Evolutionary conservation across 805 yeast species (phyloP).

Genomic region (Yarrowia hollandica): DNA sequence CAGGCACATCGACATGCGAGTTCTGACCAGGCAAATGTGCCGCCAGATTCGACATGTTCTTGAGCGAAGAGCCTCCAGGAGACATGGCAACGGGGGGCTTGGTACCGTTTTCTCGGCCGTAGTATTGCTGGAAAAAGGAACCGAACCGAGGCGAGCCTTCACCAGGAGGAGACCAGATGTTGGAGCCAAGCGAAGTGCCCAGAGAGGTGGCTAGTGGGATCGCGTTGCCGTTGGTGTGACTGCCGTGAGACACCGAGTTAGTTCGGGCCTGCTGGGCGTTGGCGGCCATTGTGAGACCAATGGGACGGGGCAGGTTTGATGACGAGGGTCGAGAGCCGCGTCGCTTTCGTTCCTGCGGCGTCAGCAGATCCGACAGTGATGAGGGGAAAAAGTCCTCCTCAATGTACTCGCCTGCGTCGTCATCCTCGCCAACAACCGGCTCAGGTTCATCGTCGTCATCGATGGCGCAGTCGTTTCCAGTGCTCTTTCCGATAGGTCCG

Average conservation of each 20-base stretch:
- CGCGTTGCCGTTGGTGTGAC: conserved; percentile 12
- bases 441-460: conserved; percentile 48
- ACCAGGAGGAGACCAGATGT: conserved; percentile 28
- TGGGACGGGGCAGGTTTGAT: conserved; percentile 26
- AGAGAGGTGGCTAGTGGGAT: conserved; percentile 18
- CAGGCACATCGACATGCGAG: conserved; percentile 2
- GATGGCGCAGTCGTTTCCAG: conserved; percentile 41
- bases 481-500: conserved; percentile 12
- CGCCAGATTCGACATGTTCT: conserved; percentile 13
- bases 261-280: conserved; percentile 21
- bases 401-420: conserved; percentile 47
- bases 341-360: conserved; percentile 77
- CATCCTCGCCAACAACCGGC: conserved; percentile 43
- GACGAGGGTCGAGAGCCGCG: conserved; percentile 53
- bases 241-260: conserved; percentile 15
- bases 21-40: conserved; percentile 8
- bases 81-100: conserved; percentile 24
- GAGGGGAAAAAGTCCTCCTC: conserved; percentile 83
- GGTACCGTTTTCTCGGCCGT: conserved; percentile 18
- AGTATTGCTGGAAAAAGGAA: conserved; percentile 26
- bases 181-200: conserved; percentile 26
- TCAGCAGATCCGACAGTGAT: conserved; percentile 72
- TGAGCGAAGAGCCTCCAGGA: conserved; percentile 1
- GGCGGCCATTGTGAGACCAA: conserved; percentile 27
- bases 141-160: conserved; percentile 27